Base-by-base conservation (phyloP, 768 basidiomycete genomes). In the Xanthoconium stramineum region DNA sequence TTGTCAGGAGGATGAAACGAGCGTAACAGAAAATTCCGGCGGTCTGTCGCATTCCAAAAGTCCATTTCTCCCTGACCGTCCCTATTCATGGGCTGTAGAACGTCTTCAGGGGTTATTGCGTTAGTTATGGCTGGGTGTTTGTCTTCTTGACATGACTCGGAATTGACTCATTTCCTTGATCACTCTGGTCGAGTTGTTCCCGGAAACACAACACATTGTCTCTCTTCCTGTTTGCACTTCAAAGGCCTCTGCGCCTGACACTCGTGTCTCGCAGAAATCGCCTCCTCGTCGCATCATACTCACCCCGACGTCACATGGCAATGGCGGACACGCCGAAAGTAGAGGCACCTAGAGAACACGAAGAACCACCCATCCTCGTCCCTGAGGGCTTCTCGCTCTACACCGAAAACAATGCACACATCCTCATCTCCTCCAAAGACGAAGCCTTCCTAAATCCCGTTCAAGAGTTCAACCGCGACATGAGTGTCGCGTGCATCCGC, bases 391-490 rank as follows among this genome's bases (percentile, higher is more conserved):
- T 84, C 71, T 82, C 80, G 12, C 76, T 94, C 56, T 88, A 93
- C 73, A 85, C 84, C 10, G 91, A 94, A 74, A 92, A 91, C 70
- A 85, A 81, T 3, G 83, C 90, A 0, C 84, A 83, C 65, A 89
- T 98, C 66, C 80, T 97, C 53, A 77, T 94, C 52, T 78, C 81
- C 9, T 72, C 73, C 45, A 74, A 74, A 52, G 89, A 92, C 59
- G 88, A 90, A 55, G 92, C 95, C 3, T 99, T 99, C 72, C 74
- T 98, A 57, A 99, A 99, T 68, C 96, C 97, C 7, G 88, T 98
- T 13, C 97, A 99, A 69, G 93, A 99, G 72, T 99, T 97, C 78
- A 99, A 99, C 74, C 81, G 97, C 38, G 97, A 99, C 73, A 71
- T 92, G 45, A 94, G 91, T 60, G 86, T 98, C 42, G 92, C 94